A percentile compares a stretch with the other conserved stretches of the same genome.
Evolutionary conservation across 2,329 filamentous ascomycete genomes (phyloP).

Genomic region (Proliferodiscus dingleyae): DNA sequence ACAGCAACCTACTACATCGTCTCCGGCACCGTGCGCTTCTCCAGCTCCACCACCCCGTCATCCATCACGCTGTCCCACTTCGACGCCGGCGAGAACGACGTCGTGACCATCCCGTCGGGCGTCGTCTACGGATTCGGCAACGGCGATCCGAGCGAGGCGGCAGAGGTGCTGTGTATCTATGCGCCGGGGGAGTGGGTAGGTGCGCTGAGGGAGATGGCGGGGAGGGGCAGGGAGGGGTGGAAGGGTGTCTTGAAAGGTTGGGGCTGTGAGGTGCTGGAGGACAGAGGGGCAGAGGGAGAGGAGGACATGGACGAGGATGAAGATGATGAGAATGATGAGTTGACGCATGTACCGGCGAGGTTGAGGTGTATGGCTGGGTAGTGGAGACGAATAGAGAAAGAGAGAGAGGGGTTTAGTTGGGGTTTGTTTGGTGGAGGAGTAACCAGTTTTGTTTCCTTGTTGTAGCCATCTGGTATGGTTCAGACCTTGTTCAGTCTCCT

Average conservation of each 20-base stretch:
- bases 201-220: background rate
- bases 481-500: background rate
- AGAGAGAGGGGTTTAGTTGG: no score
- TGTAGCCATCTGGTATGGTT: background rate
- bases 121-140: constrained; percentile 3
- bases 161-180: constrained; percentile 5
- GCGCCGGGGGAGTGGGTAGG: constrained; percentile 3
- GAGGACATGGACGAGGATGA: constrained; percentile 13
- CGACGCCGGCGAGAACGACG: background rate
- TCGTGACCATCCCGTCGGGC: background rate
- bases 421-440: no score
- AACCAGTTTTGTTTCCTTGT: background rate
- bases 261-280: background rate
- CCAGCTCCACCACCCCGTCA: background rate
- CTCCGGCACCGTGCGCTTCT: background rate
- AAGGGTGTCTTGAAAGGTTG: constrained; percentile 2
- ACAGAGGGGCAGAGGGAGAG: background rate
- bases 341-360: constrained; percentile 5
- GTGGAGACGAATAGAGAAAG: no score
- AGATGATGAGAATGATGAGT: constrained; percentile 27
- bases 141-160: background rate
- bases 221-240: background rate
- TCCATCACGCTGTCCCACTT: background rate
- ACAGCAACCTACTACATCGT: constrained; percentile 4
- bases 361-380: constrained; percentile 11